These are phyloP conservation scores for Panicum miliaceum DNA, from an alignment of 176 grass and related monocot genomes.

Conservation along the genomic window DNA sequence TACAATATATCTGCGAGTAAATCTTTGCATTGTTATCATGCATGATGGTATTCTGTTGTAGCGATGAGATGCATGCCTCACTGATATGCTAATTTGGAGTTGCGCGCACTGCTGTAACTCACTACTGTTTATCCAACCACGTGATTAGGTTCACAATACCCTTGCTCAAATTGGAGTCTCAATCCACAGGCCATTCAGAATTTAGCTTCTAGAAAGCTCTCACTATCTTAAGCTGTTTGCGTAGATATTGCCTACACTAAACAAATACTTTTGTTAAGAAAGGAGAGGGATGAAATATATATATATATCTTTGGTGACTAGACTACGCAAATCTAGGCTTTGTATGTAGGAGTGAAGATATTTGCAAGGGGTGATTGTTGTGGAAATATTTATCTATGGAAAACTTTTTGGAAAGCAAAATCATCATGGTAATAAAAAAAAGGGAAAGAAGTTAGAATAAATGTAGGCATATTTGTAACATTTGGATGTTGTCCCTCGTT, in stretches of 20 bases:
- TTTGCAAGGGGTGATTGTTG: background rate
- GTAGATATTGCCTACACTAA: background rate
- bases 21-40: background rate
- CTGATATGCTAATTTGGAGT: background rate
- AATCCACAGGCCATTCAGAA: background rate
- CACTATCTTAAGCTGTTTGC: background rate
- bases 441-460: background rate
- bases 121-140: background rate
- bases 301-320: background rate
- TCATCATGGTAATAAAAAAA: background rate
- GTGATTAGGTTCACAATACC: background rate
- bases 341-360: background rate
- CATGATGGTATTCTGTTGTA: background rate
- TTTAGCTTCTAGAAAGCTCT: background rate
- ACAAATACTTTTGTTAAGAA: background rate
- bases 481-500: background rate
- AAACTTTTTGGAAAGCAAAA: background rate
- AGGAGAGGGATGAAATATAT: background rate
- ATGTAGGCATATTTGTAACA: background rate
- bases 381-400: background rate
- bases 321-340: too few species aligned
- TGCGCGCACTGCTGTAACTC: background rate
- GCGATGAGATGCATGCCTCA: background rate
- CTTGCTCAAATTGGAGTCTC: background rate
- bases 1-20: background rate